Base-by-base conservation (phyloP, 495 filamentous ascomycete genomes). In the Pyrenula massariospora region DNA sequence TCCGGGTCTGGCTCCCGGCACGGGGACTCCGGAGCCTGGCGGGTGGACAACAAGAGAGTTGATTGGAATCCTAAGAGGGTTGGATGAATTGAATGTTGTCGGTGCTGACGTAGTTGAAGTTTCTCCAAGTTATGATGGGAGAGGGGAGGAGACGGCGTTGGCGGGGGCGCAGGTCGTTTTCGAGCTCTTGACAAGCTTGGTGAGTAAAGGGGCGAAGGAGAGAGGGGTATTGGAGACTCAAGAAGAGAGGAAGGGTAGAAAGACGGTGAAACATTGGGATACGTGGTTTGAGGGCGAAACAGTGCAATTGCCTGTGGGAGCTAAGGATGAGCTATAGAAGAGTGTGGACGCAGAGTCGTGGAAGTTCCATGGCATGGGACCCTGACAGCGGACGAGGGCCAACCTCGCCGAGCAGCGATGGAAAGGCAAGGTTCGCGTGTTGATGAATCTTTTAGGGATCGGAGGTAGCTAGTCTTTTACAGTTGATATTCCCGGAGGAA, bases 171-270 rank as follows among this genome's bases (percentile, higher is more conserved):
- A 78, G 60, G 63, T 79, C 22, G 73, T 84, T 19, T 94, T 84
- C 68, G 88, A 94, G 74, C 81, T 93, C 53, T 73, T 92, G 68
- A 91, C 83, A 21, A 83, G 84, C 53, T 85, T 90, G 78, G 87
- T 90, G 1, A 89, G 88, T 76, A 69, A 70, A 24, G 83, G 83
- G 2, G 65, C 74, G n/a, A 66, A 61, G 24, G 71, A 75, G 65
- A 52, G 50, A 20, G 50, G 50, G 8, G 8, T 8, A 10, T 8
- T 10, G 50, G 50, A 52, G 20, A 19, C 5, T 5, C 8, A 20
- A 10, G 8, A 21, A 19, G 50, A 19, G 50, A 52, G 5, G 19
- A 52, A 20, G 50, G 8, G 50, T 8, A 52, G 19, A 52, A 52
- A 19, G 22, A 52, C 50, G 22, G 8, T 20, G 19, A 52, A 52